Conservation (phyloP, 2,329 filamentous ascomycete species). For the Botrytis fragariae region DNA sequence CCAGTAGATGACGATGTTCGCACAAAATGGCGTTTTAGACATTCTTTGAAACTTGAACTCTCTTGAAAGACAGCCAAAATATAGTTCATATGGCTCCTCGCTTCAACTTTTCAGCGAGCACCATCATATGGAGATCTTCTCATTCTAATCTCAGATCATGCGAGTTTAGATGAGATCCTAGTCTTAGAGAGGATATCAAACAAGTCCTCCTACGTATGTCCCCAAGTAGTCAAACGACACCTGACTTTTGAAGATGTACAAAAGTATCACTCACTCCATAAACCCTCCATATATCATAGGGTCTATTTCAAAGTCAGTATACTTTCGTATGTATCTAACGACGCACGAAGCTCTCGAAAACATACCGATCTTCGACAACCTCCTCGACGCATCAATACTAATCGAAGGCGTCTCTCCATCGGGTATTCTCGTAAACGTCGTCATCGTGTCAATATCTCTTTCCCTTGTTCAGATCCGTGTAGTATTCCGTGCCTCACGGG, state of each 20-base stretch:
- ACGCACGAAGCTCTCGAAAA: background rate
- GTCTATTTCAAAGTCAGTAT: slow-evolving; percentile 42
- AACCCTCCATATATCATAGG: slow-evolving; percentile 82
- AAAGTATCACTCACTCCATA: slow-evolving; percentile 61
- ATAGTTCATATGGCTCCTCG: background rate
- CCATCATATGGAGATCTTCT: background rate
- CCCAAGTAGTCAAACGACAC: background rate
- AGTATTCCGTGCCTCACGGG: background rate
- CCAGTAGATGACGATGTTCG: too few species aligned
- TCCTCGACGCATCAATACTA: slow-evolving; percentile 61
- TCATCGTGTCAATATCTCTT: slow-evolving; percentile 49
- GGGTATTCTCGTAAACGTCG: slow-evolving; percentile 67
- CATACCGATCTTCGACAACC: slow-evolving; percentile 61
- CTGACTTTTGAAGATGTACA: background rate
- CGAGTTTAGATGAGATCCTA: background rate
- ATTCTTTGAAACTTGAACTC: background rate
- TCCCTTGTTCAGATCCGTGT: background rate
- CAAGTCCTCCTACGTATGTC: background rate
- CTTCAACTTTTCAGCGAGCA: background rate
- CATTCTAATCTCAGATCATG: background rate
- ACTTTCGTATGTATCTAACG: background rate
- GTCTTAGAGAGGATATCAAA: background rate
- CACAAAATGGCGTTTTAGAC: background rate
- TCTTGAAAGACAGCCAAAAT: background rate
- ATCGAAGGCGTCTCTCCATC: slow-evolving; percentile 62